Conservation (phyloP, 345 rosid genomes). For the Populus euphratica region DNA sequence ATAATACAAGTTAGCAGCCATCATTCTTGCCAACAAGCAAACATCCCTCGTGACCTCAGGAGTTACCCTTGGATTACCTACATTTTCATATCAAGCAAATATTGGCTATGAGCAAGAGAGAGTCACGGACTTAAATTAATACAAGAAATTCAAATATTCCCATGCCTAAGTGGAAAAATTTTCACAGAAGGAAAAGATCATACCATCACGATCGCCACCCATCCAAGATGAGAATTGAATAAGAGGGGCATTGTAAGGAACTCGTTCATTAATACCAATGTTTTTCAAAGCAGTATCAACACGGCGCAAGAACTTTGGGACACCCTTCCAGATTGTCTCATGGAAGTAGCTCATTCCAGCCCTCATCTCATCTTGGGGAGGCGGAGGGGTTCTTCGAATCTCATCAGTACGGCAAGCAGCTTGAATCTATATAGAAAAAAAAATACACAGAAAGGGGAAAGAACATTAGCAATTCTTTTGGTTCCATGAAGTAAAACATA, state of each 20-base stretch:
- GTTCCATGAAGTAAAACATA: not conserved
- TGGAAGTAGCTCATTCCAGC: slow-evolving; percentile 99
- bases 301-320: slow-evolving; percentile 95
- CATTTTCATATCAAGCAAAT: slow-evolving; percentile 3
- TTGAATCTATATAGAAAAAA: slow-evolving; percentile 61
- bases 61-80: slow-evolving; percentile 98
- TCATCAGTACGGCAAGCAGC: slow-evolving; percentile 99
- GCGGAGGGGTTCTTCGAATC: slow-evolving; percentile 93
- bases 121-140: not conserved
- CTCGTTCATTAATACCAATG: slow-evolving; percentile 84
- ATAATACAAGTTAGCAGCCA: slow-evolving; percentile 93
- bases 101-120: not conserved
- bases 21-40: slow-evolving; percentile 94
- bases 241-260: slow-evolving; percentile 96
- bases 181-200: slow-evolving; percentile 14
- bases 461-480: not conserved
- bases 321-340: slow-evolving; percentile 99
- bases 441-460: not conserved
- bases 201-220: slow-evolving; percentile 99
- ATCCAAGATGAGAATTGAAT: slow-evolving; percentile 99
- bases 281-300: slow-evolving; percentile 96
- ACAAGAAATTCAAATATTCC: not conserved
- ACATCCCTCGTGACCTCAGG: slow-evolving; percentile 99
- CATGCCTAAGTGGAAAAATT: not conserved
- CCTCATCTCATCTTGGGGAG: slow-evolving; percentile 99